phyloP scores from a whole-genome alignment of 2,329 filamentous ascomycete species.

The Fusarium verrucosum region DNA sequence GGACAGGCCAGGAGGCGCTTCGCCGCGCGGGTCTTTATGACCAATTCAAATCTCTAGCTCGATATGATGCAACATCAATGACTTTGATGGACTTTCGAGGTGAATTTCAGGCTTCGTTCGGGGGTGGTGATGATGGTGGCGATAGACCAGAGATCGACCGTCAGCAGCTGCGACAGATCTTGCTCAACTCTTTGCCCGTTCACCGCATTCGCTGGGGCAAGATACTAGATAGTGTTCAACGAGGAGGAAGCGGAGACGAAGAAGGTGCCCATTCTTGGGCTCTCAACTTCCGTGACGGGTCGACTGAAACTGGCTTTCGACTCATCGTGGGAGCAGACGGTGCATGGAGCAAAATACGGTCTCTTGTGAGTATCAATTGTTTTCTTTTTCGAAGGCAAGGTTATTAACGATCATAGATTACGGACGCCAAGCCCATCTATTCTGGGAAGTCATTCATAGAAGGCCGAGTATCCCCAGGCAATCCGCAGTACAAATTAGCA shows the following conservation, averaged over 20 bases:
- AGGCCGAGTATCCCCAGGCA: neutral
- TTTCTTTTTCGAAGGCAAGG: rapidly evolving
- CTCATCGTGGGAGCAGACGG: slow-evolving; percentile 4
- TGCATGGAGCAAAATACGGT: slow-evolving; percentile 3
- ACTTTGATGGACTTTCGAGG: slow-evolving; percentile 1
- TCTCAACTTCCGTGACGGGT: slow-evolving; percentile 1
- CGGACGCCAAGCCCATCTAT: neutral
- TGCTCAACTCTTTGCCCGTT: neutral
- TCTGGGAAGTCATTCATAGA: neutral
- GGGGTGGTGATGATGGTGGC: neutral
- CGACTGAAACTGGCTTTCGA: neutral
- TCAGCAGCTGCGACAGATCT: neutral
- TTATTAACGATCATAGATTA: neutral
- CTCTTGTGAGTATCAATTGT: neutral
- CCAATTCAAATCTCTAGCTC: neutral
- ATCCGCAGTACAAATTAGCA: neutral
- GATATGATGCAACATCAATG: neutral
- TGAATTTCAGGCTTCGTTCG: neutral
- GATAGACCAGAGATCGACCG: slow-evolving; percentile 9
- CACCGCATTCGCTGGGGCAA: slow-evolving; percentile 4
- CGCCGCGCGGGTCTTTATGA: neutral
- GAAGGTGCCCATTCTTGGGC: neutral
- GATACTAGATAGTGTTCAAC: neutral
- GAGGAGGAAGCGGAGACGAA: rapidly evolving
- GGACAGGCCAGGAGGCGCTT: neutral